These are phyloP conservation scores for Oxyria digyna DNA, from an alignment of 148 eudicot species.

Conservation along the genomic window DNA sequence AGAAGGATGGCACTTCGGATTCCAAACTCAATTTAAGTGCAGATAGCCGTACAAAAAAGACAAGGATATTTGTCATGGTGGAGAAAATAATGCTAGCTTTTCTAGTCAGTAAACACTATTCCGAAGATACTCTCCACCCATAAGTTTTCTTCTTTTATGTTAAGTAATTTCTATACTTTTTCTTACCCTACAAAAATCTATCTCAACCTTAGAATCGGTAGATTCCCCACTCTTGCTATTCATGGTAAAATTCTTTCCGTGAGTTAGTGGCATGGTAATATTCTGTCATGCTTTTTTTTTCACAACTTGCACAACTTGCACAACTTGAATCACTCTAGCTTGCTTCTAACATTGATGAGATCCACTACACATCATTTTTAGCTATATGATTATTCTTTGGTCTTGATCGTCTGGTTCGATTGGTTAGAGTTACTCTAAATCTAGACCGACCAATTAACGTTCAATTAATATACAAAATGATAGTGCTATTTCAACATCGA, in stretches of 20 bases:
- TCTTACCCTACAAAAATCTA: background rate
- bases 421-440: no score
- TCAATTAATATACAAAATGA: no score
- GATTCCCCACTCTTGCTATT: background rate
- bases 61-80: background rate
- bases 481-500: no score
- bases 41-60: background rate
- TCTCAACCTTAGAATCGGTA: background rate
- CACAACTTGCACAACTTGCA: constrained; percentile 1
- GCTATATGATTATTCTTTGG: no score
- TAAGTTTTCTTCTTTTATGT: background rate
- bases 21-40: background rate
- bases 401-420: no score
- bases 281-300: background rate
- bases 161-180: background rate
- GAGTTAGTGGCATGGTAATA: background rate
- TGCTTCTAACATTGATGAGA: background rate
- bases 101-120: constrained; percentile 4
- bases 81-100: background rate
- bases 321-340: background rate
- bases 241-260: background rate
- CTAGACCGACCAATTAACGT: no score
- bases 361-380: background rate
- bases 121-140: background rate
- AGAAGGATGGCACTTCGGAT: background rate